Conservation (phyloP, 2,329 filamentous ascomycete genomes). For the Cercospora zeae-maydis region DNA sequence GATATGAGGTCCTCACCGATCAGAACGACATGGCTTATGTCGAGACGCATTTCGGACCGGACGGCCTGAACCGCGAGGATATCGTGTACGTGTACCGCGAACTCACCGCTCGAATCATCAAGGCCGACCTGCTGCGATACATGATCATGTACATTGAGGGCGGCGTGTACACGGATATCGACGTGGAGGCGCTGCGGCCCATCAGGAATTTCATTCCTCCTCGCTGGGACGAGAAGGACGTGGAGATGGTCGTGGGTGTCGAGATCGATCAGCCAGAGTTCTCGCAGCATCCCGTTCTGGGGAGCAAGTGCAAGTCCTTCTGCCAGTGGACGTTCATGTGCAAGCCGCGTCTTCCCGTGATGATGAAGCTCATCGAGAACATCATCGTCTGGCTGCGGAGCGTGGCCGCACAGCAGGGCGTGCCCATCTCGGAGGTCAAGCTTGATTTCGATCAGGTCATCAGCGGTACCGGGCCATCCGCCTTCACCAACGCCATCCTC, state of each 20-base stretch:
- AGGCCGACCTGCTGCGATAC: conserved; percentile 64
- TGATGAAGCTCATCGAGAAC: conserved; percentile 65
- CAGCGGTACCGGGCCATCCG: conserved; percentile 67
- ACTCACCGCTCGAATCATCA: conserved; percentile 62
- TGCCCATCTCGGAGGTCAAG: conserved; percentile 57
- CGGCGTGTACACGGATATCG: conserved; percentile 59
- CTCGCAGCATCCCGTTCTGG: conserved; percentile 60
- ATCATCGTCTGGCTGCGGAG: conserved; percentile 64
- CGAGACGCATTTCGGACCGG: conserved; percentile 62
- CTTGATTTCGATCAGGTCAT: conserved; percentile 71
- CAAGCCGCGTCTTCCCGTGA: conserved; percentile 64
- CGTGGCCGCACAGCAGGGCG: conserved; percentile 57
- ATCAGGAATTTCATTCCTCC: conserved; percentile 60
- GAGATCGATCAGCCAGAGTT: conserved; percentile 69
- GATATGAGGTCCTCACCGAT: conserved; percentile 69
- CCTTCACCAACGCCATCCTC: conserved; percentile 64
- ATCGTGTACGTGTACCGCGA: conserved; percentile 60
- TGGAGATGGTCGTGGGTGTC: conserved; percentile 67
- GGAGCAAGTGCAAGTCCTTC: conserved; percentile 65
- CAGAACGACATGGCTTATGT: conserved; percentile 65
- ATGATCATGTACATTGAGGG: conserved; percentile 66
- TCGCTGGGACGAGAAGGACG: conserved; percentile 59
- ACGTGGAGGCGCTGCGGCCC: conserved; percentile 55
- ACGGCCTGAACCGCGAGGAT: conserved; percentile 63
- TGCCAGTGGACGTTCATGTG: conserved; percentile 74